Evolutionary conservation across 129 eudicot species (phyloP), one percentile per base, ranked within the genome.

Genomic region (Rutidosis leptorrhynchoides): DNA sequence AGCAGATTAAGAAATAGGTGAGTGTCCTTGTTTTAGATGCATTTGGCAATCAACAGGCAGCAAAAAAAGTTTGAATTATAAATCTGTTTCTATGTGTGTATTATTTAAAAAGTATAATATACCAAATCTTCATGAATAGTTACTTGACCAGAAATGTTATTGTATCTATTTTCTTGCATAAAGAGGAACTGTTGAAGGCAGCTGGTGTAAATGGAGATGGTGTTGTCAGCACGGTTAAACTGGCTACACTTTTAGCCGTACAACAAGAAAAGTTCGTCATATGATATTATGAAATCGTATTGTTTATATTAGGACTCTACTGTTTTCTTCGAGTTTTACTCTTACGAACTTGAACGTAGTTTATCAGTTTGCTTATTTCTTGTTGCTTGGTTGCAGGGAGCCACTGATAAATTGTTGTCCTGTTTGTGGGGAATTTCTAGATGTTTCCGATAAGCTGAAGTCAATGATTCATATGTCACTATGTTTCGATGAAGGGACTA

Each of bases 401-500:
- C 89, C 98, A 35, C 85, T 93, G 7, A 83, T 93, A 58, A 88
- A 83, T 56, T 74, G 80, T 26, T 93, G 96, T 67, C 98, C 98
- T 66, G 96, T 93, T 65, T 93, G 98, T 63, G 96, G 98, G 23
- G 98, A 93, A 79, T 60, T 73, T 76, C 86, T 93, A 67, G 78
- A 81, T 58, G 80, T 81, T 58, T 82, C 98, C 10, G 87, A 93
- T 69, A 70, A 64, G 81, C 69, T 93, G 67, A 84, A 87, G 52
- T 70, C 74, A 9, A 81, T 93, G 92, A 80, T 93, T 65, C 98
- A 93, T 74, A 78, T 93, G 89, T 83, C 98, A 59, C 71, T 93
- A 33, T 93, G 98, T 72, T 88, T 93, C 55, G 95, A 93, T 82
- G 98, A 93, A 78, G 98, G 98, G 52, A 93, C 98, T 57, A 96